Conservation (phyloP, 2,329 filamentous ascomycete species). For the Neurospora sp. region DNA sequence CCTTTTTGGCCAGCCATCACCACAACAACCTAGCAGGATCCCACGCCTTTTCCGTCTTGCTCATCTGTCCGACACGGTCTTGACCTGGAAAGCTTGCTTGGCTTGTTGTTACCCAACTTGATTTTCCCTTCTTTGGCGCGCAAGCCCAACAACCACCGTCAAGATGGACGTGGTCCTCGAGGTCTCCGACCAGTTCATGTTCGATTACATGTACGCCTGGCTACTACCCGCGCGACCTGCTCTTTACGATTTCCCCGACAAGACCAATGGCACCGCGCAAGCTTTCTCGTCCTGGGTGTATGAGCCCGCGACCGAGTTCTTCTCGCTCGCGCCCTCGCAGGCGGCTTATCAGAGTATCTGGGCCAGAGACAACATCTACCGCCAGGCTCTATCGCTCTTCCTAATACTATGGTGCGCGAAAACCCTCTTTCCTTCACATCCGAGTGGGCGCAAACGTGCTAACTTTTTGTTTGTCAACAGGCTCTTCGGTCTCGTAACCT, state of each 20-base stretch:
- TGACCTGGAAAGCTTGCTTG: neutral
- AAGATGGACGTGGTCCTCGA: constrained; percentile 91
- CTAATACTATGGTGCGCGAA: constrained; percentile 69
- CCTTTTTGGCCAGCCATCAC: neutral
- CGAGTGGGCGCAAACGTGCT: neutral
- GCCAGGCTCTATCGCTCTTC: constrained; percentile 69
- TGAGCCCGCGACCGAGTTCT: constrained; percentile 60
- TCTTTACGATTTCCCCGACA: constrained; percentile 41
- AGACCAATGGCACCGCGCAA: constrained; percentile 44
- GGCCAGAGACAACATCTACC: constrained; percentile 65
- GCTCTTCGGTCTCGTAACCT: constrained; percentile 75
- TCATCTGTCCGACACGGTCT: neutral
- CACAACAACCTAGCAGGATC: neutral
- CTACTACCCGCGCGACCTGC: constrained; percentile 52
- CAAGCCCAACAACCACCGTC: constrained; percentile 10
- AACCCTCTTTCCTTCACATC: neutral
- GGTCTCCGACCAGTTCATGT: constrained; percentile 68
- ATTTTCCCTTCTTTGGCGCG: neutral
- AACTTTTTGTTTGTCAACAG: constrained; percentile 34
- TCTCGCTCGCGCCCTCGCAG: constrained; percentile 59
- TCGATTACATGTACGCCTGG: constrained; percentile 69
- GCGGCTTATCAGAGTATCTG: constrained; percentile 73
- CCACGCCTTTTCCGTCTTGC: neutral
- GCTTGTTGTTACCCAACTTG: neutral
- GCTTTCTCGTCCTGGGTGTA: constrained; percentile 57